Evolutionary conservation across 129 eudicot species (phyloP).

Genomic region (Mikania micrantha): DNA sequence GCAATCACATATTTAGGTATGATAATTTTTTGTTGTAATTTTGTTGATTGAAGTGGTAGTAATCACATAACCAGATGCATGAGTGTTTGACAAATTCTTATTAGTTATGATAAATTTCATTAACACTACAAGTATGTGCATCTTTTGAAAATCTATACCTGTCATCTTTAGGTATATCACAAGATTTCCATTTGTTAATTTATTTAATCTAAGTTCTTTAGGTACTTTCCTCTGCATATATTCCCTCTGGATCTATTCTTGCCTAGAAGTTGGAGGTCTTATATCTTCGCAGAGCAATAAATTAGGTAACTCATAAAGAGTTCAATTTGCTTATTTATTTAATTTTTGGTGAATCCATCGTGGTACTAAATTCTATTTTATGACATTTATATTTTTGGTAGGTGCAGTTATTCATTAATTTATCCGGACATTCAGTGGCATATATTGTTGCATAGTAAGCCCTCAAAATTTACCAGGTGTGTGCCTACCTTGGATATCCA

Average conservation of each 20-base stretch:
- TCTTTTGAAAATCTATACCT: too few species aligned
- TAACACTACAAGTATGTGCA: too few species aligned
- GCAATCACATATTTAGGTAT: too few species aligned
- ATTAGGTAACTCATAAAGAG: slow-evolving; percentile 52
- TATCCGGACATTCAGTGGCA: slow-evolving; percentile 91
- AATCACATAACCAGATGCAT: too few species aligned
- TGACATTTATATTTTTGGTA: slow-evolving; percentile 5
- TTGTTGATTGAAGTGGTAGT: too few species aligned
- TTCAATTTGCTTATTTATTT: not conserved
- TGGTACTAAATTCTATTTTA: not conserved
- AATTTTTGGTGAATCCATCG: slow-evolving; percentile 6
- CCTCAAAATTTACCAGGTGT: slow-evolving; percentile 73
- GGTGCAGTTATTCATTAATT: slow-evolving; percentile 83
- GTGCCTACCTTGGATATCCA: not conserved
- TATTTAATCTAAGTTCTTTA: slow-evolving; percentile 14
- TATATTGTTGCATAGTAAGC: slow-evolving; percentile 94
- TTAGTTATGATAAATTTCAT: too few species aligned
- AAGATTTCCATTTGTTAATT: too few species aligned
- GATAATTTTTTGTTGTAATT: too few species aligned
- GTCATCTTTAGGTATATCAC: too few species aligned
- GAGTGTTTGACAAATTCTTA: too few species aligned
- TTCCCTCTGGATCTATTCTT: slow-evolving; percentile 94
- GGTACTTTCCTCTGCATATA: slow-evolving; percentile 92
- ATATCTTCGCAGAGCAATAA: slow-evolving; percentile 78
- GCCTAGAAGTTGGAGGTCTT: slow-evolving; percentile 72